Conservation (phyloP, 2,329 filamentous ascomycete genomes). For the Catunica adiposa region DNA sequence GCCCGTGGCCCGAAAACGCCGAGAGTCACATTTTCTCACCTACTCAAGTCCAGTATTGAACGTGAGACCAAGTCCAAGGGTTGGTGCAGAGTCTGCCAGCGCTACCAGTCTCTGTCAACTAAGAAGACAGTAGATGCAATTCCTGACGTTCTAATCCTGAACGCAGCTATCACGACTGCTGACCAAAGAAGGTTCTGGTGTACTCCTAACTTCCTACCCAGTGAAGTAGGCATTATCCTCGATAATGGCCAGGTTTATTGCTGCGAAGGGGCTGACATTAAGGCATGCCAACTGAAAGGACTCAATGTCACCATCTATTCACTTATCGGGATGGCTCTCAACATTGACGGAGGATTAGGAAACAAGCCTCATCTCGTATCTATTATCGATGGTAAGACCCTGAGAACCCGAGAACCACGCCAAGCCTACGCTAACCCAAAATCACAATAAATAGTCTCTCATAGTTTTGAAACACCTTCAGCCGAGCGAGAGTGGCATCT, state of each 20-base stretch:
- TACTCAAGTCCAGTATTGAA: conserved; percentile 85
- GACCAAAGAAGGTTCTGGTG: conserved; percentile 74
- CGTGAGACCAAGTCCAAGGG: conserved; percentile 75
- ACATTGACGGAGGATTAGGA: conserved; percentile 62
- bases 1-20: conserved; percentile 31
- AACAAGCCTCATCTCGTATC: conserved; percentile 85
- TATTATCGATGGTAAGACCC: conserved; percentile 60
- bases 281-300: conserved; percentile 60
- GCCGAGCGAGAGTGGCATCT: conserved; percentile 70
- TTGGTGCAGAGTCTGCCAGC: conserved; percentile 82
- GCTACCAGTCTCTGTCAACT: conserved; percentile 76
- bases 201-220: conserved; percentile 76
- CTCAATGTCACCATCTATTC: conserved; percentile 81
- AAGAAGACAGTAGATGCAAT: conserved; percentile 69
- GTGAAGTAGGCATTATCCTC: conserved; percentile 84
- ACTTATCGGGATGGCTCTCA: conserved; percentile 72
- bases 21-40: conserved; percentile 63
- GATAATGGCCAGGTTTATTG: conserved; percentile 87
- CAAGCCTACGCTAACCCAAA: too few species aligned
- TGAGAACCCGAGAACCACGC: too few species aligned
- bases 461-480: conserved; percentile 24
- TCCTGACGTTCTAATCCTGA: conserved; percentile 76
- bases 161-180: conserved; percentile 55
- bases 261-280: conserved; percentile 82
- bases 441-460: conserved; percentile 13